Evolutionary conservation across 192 early-diverging fungal species (phyloP).

Genomic region (Backusella liffmaniae): DNA sequence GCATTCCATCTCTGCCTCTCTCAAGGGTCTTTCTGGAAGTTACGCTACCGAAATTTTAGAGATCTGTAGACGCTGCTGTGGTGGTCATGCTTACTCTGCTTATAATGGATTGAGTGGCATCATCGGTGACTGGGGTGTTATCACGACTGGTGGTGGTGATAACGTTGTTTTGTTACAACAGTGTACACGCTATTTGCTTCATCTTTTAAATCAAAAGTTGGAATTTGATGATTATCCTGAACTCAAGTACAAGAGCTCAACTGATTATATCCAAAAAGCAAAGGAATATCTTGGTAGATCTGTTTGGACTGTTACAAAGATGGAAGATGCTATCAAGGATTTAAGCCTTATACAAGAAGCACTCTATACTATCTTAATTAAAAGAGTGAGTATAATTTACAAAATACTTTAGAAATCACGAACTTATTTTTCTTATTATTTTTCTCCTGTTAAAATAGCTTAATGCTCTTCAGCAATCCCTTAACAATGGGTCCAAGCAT

Average conservation of each 20-base stretch:
- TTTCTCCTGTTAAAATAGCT: slow-evolving; percentile 12
- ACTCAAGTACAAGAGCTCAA: slow-evolving; percentile 17
- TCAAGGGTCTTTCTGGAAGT: slow-evolving; percentile 54
- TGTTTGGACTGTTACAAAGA: slow-evolving; percentile 15
- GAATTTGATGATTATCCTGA: slow-evolving; percentile 26
- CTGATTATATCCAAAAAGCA: slow-evolving; percentile 19
- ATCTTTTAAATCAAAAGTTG: slow-evolving; percentile 27
- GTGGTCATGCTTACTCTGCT: slow-evolving; percentile 65
- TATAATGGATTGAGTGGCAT: slow-evolving; percentile 64
- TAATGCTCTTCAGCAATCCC: slow-evolving; percentile 14
- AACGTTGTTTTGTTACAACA: slow-evolving; percentile 49
- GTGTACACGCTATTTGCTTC: slow-evolving; percentile 44
- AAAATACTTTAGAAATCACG: neutral
- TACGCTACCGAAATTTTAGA: slow-evolving; percentile 51
- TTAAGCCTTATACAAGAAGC: slow-evolving; percentile 21
- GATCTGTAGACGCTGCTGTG: slow-evolving; percentile 49
- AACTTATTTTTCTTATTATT: neutral
- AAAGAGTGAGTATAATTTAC: slow-evolving; percentile 13
- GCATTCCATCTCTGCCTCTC: slow-evolving; percentile 56
- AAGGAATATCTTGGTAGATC: slow-evolving; percentile 9
- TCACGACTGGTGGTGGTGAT: slow-evolving; percentile 59
- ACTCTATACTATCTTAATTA: slow-evolving; percentile 22
- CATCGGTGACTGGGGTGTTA: slow-evolving; percentile 61
- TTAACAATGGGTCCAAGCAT: slow-evolving; percentile 21
- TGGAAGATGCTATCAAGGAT: neutral